Conservation (phyloP, 2,329 filamentous ascomycete genomes). For the Alternaria sp. region DNA sequence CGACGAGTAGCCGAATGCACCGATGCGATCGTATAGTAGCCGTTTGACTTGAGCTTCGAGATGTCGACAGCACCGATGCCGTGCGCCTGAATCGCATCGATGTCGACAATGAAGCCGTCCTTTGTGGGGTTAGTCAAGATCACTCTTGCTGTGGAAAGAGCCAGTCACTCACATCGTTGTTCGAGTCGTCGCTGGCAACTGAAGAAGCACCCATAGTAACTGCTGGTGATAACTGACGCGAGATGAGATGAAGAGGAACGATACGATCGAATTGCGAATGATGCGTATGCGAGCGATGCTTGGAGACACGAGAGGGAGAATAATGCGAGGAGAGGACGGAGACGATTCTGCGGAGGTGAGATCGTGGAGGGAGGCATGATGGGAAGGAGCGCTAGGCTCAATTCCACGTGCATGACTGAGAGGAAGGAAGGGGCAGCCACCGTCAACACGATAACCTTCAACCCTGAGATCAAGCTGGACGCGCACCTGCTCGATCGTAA, state of each 20-base stretch:
- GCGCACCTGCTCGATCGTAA: neutral
- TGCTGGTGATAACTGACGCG: neutral
- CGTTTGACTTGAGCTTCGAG: constrained; percentile 67
- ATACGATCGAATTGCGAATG: constrained; percentile 6
- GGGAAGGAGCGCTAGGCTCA: constrained; percentile 20
- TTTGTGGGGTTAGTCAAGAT: constrained; percentile 19
- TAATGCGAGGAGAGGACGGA: neutral
- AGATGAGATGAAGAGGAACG: constrained; percentile 9
- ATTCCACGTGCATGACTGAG: constrained; percentile 19
- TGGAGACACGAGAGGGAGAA: no score
- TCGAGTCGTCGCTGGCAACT: constrained; percentile 59
- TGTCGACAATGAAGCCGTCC: constrained; percentile 67
- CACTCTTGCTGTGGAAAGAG: neutral
- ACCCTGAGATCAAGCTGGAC: neutral
- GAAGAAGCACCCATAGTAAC: constrained; percentile 54
- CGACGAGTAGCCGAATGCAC: constrained; percentile 66
- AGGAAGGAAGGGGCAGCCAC: constrained; percentile 19
- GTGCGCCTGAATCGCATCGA: constrained; percentile 70
- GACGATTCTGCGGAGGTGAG: constrained; percentile 1
- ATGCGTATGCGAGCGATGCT: neutral
- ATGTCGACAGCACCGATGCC: constrained; percentile 71
- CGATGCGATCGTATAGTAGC: constrained; percentile 68
- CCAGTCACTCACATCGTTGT: constrained; percentile 52
- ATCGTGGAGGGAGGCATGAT: constrained; percentile 10
- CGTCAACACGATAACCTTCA: neutral